phyloP scores from a whole-genome alignment of 169 alveolate genomes.

The Amoebophrya sp. region DNA sequence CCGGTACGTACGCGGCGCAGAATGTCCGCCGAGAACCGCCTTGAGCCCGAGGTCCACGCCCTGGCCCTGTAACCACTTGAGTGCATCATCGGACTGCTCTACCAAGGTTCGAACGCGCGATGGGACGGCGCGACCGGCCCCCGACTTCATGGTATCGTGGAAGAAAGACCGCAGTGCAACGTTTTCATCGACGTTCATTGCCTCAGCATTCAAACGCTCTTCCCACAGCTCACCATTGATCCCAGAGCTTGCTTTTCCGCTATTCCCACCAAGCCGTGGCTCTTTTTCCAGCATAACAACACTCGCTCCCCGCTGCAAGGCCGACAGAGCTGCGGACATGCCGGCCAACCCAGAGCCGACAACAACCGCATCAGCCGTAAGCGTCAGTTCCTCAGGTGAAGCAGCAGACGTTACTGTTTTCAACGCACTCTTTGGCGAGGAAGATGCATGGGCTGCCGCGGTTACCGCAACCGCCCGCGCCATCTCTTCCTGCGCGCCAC shows the following conservation, averaged over 20 bases:
- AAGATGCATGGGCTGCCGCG: too few relatives aligned
- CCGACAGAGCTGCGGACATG: constrained; percentile 25
- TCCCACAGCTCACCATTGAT: not conserved
- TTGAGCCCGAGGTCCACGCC: constrained; percentile 15
- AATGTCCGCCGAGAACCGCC: constrained; percentile 31
- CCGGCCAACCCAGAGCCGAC: constrained; percentile 36
- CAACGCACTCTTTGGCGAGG: too few relatives aligned
- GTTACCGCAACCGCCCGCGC: constrained; percentile 7
- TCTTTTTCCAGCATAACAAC: constrained; percentile 32
- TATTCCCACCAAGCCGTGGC: constrained; percentile 31
- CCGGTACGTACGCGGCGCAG: constrained; percentile 22
- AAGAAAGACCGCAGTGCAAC: not conserved
- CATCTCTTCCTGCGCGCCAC: not conserved
- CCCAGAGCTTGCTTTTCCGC: constrained; percentile 31
- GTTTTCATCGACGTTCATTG: not conserved
- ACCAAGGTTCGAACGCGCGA: not conserved
- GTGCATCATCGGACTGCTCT: not conserved
- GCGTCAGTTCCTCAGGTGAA: not conserved
- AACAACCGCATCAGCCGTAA: constrained; percentile 20
- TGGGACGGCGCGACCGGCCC: constrained; percentile 32
- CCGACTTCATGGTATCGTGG: constrained; percentile 10
- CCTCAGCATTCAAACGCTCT: not conserved
- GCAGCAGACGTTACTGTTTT: not conserved
- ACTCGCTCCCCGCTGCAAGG: constrained; percentile 29
- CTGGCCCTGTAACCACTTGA: not conserved